Evolutionary conservation across 495 filamentous ascomycete genomes (phyloP).

Genomic region (Choiromyces venosus): DNA sequence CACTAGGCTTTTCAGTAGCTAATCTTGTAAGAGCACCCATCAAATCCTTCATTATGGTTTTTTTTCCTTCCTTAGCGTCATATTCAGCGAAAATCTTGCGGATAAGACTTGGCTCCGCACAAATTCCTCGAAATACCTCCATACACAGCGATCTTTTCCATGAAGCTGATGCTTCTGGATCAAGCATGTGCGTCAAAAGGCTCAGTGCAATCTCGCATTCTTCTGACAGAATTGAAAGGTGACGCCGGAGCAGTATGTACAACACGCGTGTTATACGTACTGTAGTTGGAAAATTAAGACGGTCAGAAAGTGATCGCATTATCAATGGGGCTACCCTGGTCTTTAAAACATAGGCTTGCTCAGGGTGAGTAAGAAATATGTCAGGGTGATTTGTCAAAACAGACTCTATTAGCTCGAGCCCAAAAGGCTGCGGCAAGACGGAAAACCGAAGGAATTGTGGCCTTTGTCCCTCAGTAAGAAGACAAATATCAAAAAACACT

Average conservation of each 20-base stretch:
- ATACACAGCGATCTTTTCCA: slow-evolving; percentile 90
- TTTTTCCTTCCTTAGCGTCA: slow-evolving; percentile 67
- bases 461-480: slow-evolving; percentile 75
- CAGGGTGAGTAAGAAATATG: slow-evolving; percentile 70
- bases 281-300: slow-evolving; percentile 72
- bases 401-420: slow-evolving; percentile 85
- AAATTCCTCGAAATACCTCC: slow-evolving; percentile 81
- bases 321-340: slow-evolving; percentile 76
- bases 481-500: slow-evolving; percentile 84
- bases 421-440: slow-evolving; percentile 70
- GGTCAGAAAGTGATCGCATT: slow-evolving; percentile 70
- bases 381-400: slow-evolving; percentile 75
- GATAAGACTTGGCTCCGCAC: slow-evolving; percentile 69
- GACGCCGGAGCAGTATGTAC: slow-evolving; percentile 67
- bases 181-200: slow-evolving; percentile 80
- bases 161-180: slow-evolving; percentile 65
- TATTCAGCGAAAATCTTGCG: slow-evolving; percentile 74
- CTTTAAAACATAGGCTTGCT: slow-evolving; percentile 74
- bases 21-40: slow-evolving; percentile 79
- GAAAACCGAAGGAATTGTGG: slow-evolving; percentile 72
- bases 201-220: slow-evolving; percentile 83
- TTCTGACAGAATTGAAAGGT: slow-evolving; percentile 64
- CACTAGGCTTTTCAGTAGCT: slow-evolving; percentile 77
- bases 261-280: slow-evolving; percentile 76
- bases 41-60: slow-evolving; percentile 70